Evolutionary conservation across 768 basidiomycete genomes (phyloP).

Genomic region (Lactarius akahatsu): DNA sequence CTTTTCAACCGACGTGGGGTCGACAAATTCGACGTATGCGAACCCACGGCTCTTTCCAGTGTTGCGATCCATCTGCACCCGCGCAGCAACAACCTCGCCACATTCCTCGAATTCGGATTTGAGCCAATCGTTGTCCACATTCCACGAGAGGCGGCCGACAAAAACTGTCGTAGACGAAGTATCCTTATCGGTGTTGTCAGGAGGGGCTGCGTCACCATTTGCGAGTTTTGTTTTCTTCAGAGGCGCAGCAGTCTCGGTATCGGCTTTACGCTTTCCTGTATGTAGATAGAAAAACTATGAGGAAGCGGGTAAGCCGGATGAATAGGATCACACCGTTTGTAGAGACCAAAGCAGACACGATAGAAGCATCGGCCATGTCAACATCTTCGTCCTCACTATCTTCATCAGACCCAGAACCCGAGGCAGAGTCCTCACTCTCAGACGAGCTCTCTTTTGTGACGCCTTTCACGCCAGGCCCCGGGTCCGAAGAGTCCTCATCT

Average conservation of each 20-base stretch:
- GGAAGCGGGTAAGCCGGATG: slow-evolving; percentile 8
- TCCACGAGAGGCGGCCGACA: slow-evolving; percentile 93
- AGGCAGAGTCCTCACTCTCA: slow-evolving; percentile 32
- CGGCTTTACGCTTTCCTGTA: slow-evolving; percentile 80
- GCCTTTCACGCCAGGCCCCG: slow-evolving; percentile 34
- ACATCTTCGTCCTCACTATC: slow-evolving; percentile 48
- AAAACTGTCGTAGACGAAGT: slow-evolving; percentile 65
- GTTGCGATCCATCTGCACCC: slow-evolving; percentile 82
- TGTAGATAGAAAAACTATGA: slow-evolving; percentile 5
- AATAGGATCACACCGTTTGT: slow-evolving; percentile 24
- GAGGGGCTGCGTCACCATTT: slow-evolving; percentile 51
- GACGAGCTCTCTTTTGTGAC: slow-evolving; percentile 33
- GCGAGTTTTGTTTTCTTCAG: slow-evolving; percentile 82
- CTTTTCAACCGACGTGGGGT: slow-evolving; percentile 69
- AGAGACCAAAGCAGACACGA: slow-evolving; percentile 35
- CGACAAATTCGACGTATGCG: slow-evolving; percentile 78
- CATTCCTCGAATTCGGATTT: slow-evolving; percentile 84
- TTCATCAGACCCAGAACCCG: no score
- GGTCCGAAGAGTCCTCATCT: slow-evolving; percentile 35
- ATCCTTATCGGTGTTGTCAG: slow-evolving; percentile 43
- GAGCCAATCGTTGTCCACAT: slow-evolving; percentile 94
- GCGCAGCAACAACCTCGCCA: slow-evolving; percentile 87
- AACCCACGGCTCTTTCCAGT: slow-evolving; percentile 83
- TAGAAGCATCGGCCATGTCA: slow-evolving; percentile 52
- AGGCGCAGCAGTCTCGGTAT: slow-evolving; percentile 54